Conservation (phyloP, 1,284 basidiomycete genomes). For the Melampsora occidentalis region DNA sequence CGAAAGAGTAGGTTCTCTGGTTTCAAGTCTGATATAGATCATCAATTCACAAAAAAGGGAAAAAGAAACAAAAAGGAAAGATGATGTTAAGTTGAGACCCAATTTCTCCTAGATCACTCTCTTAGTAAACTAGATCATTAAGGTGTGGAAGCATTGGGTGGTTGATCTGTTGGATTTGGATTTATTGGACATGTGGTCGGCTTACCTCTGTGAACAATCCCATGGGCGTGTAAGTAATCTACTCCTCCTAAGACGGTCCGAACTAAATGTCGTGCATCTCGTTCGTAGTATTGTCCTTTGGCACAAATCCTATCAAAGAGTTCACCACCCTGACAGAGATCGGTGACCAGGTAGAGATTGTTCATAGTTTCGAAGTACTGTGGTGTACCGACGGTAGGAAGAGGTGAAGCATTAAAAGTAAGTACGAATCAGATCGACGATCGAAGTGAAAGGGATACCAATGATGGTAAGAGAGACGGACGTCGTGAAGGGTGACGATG, state of each 20-base stretch:
- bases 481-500: conserved; percentile 54
- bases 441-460: conserved; percentile 3
- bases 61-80: conserved; percentile 15
- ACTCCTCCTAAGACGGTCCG: conserved; percentile 83
- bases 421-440: conserved; percentile 70
- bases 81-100: background rate
- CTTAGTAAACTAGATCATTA: no score
- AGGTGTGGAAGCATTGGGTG: no score
- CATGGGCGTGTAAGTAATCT: conserved; percentile 84
- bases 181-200: background rate
- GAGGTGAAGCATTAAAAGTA: conserved; percentile 64
- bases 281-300: conserved; percentile 90
- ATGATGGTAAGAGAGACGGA: conserved; percentile 11
- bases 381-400: background rate
- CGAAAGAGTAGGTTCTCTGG: conserved; percentile 96
- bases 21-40: conserved; percentile 69
- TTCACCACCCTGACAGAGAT: conserved; percentile 95
- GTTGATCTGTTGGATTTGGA: no score
- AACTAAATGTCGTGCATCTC: conserved; percentile 85
- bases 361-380: conserved; percentile 43
- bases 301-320: conserved; percentile 98
- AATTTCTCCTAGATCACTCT: no score
- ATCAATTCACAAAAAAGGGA: background rate
- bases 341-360: conserved; percentile 70
- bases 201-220: conserved; percentile 90